Base-by-base conservation (phyloP, 257 asterid genomes). In the Solanum tacnaense region DNA sequence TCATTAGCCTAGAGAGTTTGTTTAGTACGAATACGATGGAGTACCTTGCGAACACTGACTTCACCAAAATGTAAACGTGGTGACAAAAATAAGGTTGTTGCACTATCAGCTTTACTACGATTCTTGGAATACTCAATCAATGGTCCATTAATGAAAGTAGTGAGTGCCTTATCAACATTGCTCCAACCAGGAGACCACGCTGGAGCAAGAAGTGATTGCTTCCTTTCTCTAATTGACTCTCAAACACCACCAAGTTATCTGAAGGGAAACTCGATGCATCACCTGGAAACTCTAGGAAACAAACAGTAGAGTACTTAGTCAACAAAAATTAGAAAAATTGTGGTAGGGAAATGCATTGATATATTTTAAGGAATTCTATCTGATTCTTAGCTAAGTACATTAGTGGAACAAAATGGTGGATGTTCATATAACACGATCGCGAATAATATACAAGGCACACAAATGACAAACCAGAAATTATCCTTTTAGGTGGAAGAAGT, bases 181-280 rank as follows among this genome's bases (percentile, higher is more conserved):
- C 96, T 94, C 99, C 98, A 96, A 87, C 98, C 96, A 7, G 98
- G 99, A 9, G 99, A 92, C 99, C 98, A 96, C 32, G 98, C 98
- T 9, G 98, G 93, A 35, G 95, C 93, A 3, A 96, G 96, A 89
- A 96, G 98, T 21, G 98, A 62, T 96, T 95, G 91, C 98, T 95
- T 87, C 98, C 98, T 83, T 92, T 94, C 91, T 96, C 99, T 25
- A 89, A 89, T 27, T 95, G 98, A 36, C 95, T 98, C 92, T 95
- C 98, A 18, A 94, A 93, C 52, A 90, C 89, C 52, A 89, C 89
- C 84, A 96, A 82, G 60, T 90, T 81, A 86, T 94, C 97, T 29
- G 95, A 84, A 44, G 92, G 79, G 87, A 95, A 94, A 89, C 90
- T 94, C 20, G 98, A 93, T 84, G 90, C 89, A 58, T 96, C 94